Percentiles rank a stretch among this genome's conserved stretches.
phyloP scores from a whole-genome alignment of 345 rosid genomes.

The Alliaria petiolata region DNA sequence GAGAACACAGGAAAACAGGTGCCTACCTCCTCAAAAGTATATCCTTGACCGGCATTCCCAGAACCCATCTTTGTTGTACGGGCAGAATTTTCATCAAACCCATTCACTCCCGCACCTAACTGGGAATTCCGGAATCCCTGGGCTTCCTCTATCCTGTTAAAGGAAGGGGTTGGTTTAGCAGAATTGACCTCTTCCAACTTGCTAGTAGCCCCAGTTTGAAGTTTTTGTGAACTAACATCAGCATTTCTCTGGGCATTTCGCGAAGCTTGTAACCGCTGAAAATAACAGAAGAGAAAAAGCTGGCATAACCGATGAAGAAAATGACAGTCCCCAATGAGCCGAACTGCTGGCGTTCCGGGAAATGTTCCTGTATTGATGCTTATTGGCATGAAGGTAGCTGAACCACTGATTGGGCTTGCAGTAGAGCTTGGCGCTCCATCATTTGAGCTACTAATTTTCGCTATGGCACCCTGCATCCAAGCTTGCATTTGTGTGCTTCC shows the following conservation, averaged over 20 bases:
- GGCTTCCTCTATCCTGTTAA: constrained; percentile 66
- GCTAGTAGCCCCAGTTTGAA: constrained; percentile 65
- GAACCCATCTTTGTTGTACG: constrained; percentile 73
- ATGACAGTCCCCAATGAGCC: constrained; percentile 99
- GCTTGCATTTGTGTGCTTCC: constrained; percentile 98
- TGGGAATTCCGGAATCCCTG: constrained; percentile 69
- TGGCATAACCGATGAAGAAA: constrained; percentile 98
- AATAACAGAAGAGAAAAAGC: constrained; percentile 87
- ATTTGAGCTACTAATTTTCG: constrained; percentile 83
- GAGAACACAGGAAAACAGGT: background rate
- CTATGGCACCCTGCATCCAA: constrained; percentile 99
- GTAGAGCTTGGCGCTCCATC: constrained; percentile 69
- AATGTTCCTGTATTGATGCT: constrained; percentile 98
- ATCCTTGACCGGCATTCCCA: constrained; percentile 99
- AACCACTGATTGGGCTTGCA: constrained; percentile 73
- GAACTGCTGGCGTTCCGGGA: constrained; percentile 99
- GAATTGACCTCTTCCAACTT: constrained; percentile 81
- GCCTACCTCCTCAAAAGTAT: constrained; percentile 93
- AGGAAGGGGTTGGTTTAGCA: constrained; percentile 52
- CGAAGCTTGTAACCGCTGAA: constrained; percentile 68
- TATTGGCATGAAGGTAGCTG: constrained; percentile 88
- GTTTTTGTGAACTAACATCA: constrained; percentile 69
- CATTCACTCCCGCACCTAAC: constrained; percentile 64
- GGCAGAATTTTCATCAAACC: constrained; percentile 74
- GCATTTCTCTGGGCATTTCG: constrained; percentile 63